Evolutionary conservation across 345 rosid species (phyloP), one percentile per base, ranked within the genome.

Genomic region (Euphorbia lathyris): DNA sequence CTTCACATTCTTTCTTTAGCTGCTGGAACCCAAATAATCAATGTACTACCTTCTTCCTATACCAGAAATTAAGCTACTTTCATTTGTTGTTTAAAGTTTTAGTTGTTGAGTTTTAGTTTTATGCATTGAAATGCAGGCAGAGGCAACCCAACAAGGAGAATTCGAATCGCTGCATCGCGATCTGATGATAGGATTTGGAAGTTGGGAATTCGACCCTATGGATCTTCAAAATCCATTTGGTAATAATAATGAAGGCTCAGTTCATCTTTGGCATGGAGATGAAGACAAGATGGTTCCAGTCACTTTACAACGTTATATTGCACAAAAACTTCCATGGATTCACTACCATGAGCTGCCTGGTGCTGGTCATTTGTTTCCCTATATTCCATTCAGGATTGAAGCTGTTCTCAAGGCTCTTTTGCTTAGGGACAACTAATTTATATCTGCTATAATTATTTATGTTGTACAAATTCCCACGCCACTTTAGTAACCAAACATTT

Each of bases 201-300:
- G 11, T 27, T 76, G 79, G 79, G 79, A 60, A 51, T 76, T 76
- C 36, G 72, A 67, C 67, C 79, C 79, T 0, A 67, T 72, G 73
- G 80, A 72, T 38, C n/a, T 77, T 17, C 53, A 63, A n/a, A 72
- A 68, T 61, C 73, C 73, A n/a, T 77, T 72, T 67, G 70, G 76
- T 19, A 34, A 34, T 34, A 34, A 34, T 34, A 68, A 57, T 22
- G 80, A 72, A 63, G 76, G 77, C 22, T 68, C 80, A 2, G 70
- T 77, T 29, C 80, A 77, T 57, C 50, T 77, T 48, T 77, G 80
- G 80, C 77, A 77, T 0, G 80, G 77, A 26, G 76, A 68, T 9
- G 73, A 67, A 3, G 80, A 77, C 65, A 58, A 65, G 57, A 20
- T 77, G 48, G 76, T 72, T 20, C 80, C 76, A n/a, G 69, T 12